phyloP scores from a whole-genome alignment of 805 yeast species.

The Candida piceae region DNA sequence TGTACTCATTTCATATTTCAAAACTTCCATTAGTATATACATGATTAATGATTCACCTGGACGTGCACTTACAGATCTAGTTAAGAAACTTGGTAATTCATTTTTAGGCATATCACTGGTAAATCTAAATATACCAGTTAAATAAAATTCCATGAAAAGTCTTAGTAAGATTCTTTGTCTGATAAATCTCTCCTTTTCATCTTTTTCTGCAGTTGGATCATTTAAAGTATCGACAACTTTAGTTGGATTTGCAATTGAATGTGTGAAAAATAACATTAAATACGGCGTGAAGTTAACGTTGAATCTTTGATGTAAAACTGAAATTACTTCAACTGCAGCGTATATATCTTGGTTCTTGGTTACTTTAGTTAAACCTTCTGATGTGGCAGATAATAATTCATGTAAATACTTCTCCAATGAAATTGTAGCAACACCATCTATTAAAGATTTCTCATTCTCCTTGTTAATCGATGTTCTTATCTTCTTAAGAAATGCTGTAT shows the following conservation, averaged over 20 bases:
- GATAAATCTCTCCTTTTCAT: slow-evolving; percentile 34
- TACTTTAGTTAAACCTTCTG: slow-evolving; percentile 55
- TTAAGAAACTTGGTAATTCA: slow-evolving; percentile 40
- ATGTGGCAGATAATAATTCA: slow-evolving; percentile 58
- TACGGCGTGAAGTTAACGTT: slow-evolving; percentile 44
- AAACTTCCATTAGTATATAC: slow-evolving; percentile 38
- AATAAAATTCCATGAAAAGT: slow-evolving; percentile 51
- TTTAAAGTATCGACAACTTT: slow-evolving; percentile 14
- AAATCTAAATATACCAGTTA: slow-evolving; percentile 51
- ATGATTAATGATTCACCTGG: slow-evolving; percentile 36
- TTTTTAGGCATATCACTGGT: slow-evolving; percentile 37
- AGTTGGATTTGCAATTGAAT: slow-evolving; percentile 34
- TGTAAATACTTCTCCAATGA: slow-evolving; percentile 70
- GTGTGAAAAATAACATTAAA: slow-evolving; percentile 38
- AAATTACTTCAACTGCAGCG: slow-evolving; percentile 62
- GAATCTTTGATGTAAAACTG: slow-evolving; percentile 78
- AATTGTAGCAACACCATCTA: slow-evolving; percentile 57
- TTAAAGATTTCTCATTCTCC: slow-evolving; percentile 42
- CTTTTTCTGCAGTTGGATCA: slow-evolving; percentile 35
- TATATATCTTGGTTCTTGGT: slow-evolving; percentile 50
- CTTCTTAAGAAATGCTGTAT: slow-evolving; percentile 73
- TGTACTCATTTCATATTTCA: slow-evolving; percentile 33
- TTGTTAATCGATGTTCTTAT: slow-evolving; percentile 51
- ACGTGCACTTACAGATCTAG: slow-evolving; percentile 27
- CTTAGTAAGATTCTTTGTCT: slow-evolving; percentile 45